These are phyloP conservation scores for Dictyophora rubrovolvata DNA, from an alignment of 768 basidiomycete genomes.

Conservation along the genomic window DNA sequence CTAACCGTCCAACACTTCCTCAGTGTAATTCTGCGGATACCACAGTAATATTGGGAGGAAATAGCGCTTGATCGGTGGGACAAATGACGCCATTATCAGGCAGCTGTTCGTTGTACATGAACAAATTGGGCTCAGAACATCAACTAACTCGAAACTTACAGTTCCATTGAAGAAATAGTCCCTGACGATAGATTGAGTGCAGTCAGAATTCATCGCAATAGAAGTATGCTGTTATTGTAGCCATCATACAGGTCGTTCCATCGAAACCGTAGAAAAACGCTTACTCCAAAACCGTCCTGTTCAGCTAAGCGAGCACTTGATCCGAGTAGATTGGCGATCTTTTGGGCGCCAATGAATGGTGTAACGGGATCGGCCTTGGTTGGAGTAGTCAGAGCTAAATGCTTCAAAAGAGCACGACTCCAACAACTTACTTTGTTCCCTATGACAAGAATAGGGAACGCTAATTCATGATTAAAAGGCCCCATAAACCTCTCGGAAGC, in stretches of 20 bases:
- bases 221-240: background rate
- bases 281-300: conserved; percentile 20
- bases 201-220: conserved; percentile 1
- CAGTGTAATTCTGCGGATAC: background rate
- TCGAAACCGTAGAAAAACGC: background rate
- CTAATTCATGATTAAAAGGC: conserved; percentile 13
- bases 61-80: conserved; percentile 1
- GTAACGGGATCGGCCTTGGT: conserved; percentile 18
- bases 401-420: background rate
- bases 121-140: background rate
- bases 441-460: conserved; percentile 11
- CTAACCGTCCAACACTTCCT: too few species aligned
- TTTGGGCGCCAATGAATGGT: conserved; percentile 17
- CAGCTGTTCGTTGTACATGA: background rate
- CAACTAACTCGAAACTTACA: background rate
- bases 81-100: background rate
- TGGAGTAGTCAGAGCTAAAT: background rate
- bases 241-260: background rate
- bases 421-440: conserved; percentile 11
- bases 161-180: conserved; percentile 6
- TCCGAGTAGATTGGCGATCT: conserved; percentile 15
- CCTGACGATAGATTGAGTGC: background rate
- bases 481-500: conserved; percentile 13
- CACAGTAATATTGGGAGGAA: background rate
- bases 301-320: conserved; percentile 19